Percentiles rank a stretch among this genome's conserved stretches.
Evolutionary conservation across 495 filamentous ascomycete genomes (phyloP).

Genomic region (Podospora comata): DNA sequence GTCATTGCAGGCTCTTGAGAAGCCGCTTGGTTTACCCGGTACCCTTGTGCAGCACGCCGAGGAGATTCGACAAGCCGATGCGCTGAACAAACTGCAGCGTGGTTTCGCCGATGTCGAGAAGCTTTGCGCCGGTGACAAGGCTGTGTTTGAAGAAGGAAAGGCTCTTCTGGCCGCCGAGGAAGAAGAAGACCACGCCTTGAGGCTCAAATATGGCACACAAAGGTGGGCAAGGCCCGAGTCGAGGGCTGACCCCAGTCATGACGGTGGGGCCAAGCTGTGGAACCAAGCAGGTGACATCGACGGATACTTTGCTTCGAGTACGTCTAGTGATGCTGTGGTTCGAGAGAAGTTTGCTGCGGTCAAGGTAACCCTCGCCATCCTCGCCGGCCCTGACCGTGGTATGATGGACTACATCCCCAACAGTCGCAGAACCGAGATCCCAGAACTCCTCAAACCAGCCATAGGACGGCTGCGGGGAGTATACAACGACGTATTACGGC

Average conservation of each 20-base stretch:
- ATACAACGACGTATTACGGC: conserved; percentile 76
- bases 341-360: conserved; percentile 73
- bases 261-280: conserved; percentile 72
- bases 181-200: conserved; percentile 72
- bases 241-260: conserved; percentile 41
- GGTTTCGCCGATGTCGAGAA: conserved; percentile 84
- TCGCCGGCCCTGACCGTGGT: conserved; percentile 73
- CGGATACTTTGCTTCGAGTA: conserved; percentile 83
- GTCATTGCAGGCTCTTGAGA: conserved; percentile 90
- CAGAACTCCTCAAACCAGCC: conserved; percentile 74
- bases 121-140: conserved; percentile 69
- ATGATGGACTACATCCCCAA: conserved; percentile 87
- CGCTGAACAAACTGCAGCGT: conserved; percentile 65
- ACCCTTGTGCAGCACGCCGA: conserved; percentile 85
- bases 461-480: conserved; percentile 67
- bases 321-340: conserved; percentile 77
- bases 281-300: conserved; percentile 72
- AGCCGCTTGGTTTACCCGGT: conserved; percentile 87
- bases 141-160: conserved; percentile 76
- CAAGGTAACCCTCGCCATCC: conserved; percentile 66
- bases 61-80: conserved; percentile 91
- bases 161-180: conserved; percentile 74
- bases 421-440: conserved; percentile 70
- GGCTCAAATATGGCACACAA: conserved; percentile 80
- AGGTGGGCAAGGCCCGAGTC: conserved; percentile 75